Evolutionary conservation across 768 basidiomycete species (phyloP), one percentile per base, ranked within the genome.

Genomic region (Phylloporus rhodoxanthus): DNA sequence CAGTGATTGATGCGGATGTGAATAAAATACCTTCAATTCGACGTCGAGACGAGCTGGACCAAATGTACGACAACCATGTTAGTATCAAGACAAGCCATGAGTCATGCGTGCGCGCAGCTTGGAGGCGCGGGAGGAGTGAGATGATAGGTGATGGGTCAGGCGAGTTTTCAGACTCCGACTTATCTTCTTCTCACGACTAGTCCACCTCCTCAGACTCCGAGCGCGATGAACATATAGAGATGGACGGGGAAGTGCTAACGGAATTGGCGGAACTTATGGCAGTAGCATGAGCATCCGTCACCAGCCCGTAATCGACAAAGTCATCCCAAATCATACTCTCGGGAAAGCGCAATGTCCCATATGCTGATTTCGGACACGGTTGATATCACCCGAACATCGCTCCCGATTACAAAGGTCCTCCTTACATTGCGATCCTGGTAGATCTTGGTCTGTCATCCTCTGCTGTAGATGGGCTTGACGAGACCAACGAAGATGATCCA

Each of bases 31-130:
- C 89, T 98, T 98, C 72, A 99, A 82, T 81, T 99, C 96, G 61
- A 90, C 87, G 77, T 99, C 96, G 77, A 98, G 93, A 75, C 95
- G 92, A 69, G 94, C 91, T 51, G 92, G 91, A 77, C 87, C 91
- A 75, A 85, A 98, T 70, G 95, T 85, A 70, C 95, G 84, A 80
- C 85, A 96, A 75, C 91, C 91, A 71, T 71, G 68, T 70, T n/a
- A n/a, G n/a, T 71, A 77, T 74, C 69, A 32, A 20, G 20, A 33
- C 19, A 15, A 29, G 43, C 30, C 9, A 73, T 84, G 74, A 85
- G 79, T 77, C n/a, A n/a, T n/a, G n/a, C n/a, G n/a, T n/a, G n/a
- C n/a, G n/a, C n/a, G n/a, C n/a, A n/a, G n/a, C n/a, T n/a, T n/a
- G n/a, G n/a, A n/a, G n/a, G n/a, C n/a, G n/a, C n/a, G n/a, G n/a